phyloP scores from a whole-genome alignment of 2,329 filamentous ascomycete species.

The Phaeoacremonium minimum region DNA sequence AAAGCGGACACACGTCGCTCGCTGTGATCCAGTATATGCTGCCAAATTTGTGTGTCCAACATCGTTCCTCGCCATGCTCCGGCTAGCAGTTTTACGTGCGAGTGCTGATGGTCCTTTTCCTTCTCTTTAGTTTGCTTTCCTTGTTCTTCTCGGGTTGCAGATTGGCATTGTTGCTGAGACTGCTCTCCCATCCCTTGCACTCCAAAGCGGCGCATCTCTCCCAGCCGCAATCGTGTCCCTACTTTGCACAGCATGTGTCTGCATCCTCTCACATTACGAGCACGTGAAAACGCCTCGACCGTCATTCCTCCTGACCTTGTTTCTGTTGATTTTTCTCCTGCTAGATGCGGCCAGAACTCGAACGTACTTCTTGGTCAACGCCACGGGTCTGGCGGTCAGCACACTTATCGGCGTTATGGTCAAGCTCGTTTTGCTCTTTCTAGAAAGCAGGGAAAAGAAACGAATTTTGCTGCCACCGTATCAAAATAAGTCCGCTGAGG shows the following conservation, averaged over 20 bases:
- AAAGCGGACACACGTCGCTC: slow-evolving; percentile 1
- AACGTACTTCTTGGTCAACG: slow-evolving; percentile 11
- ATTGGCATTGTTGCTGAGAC: slow-evolving; percentile 1
- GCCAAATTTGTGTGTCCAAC: slow-evolving; percentile 1
- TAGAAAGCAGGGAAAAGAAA: slow-evolving; percentile 11
- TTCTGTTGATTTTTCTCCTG: slow-evolving; percentile 9
- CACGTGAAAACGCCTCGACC: slow-evolving; percentile 9
- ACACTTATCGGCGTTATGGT: slow-evolving; percentile 7
- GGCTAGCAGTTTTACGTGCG: background rate
- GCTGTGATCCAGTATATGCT: background rate
- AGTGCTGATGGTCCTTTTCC: background rate
- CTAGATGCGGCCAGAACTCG: slow-evolving; percentile 9
- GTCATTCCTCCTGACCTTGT: slow-evolving; percentile 10
- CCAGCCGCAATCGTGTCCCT: slow-evolving; percentile 8
- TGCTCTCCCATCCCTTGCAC: too few relatives aligned
- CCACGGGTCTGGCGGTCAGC: slow-evolving; percentile 5
- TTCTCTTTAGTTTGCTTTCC: background rate
- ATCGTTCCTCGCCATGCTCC: too few relatives aligned
- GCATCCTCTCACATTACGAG: slow-evolving; percentile 10
- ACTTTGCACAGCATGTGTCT: slow-evolving; percentile 6
- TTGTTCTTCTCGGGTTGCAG: slow-evolving; percentile 1
- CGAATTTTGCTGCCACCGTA: slow-evolving; percentile 4
- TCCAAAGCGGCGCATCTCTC: slow-evolving; percentile 5
- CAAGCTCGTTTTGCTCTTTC: slow-evolving; percentile 10
- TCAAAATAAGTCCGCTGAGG: slow-evolving; percentile 6